These are phyloP conservation scores for Pulicaria dysenterica DNA, from an alignment of 129 eudicot species.

Conservation along the genomic window DNA sequence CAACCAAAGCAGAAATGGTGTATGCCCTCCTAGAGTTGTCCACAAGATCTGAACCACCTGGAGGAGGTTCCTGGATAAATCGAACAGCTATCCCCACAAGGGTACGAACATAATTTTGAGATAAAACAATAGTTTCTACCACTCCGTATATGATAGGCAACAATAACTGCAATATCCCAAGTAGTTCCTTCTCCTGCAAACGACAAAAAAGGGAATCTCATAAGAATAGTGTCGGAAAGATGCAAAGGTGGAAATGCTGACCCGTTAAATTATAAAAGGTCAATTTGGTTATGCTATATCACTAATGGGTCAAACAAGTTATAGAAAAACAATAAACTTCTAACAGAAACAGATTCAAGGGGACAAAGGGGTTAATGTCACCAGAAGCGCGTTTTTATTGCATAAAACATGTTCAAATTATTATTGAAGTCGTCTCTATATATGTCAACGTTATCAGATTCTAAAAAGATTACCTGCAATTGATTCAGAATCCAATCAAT, in stretches of 20 bases:
- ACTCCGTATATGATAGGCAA: conserved; percentile 81
- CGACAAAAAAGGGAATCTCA: conserved; percentile 1
- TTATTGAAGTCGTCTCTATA: neutral
- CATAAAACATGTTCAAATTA: neutral
- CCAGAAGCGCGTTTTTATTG: neutral
- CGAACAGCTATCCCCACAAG: conserved; percentile 76
- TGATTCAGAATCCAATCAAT: conserved; percentile 93
- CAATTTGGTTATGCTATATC: neutral
- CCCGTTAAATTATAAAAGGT: neutral
- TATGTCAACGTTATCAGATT: neutral
- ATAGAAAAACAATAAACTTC: neutral
- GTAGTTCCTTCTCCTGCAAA: conserved; percentile 76
- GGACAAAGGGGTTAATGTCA: neutral
- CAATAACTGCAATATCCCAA: conserved; percentile 70
- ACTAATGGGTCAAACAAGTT: neutral
- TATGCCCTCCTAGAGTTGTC: conserved; percentile 83
- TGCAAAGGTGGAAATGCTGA: neutral
- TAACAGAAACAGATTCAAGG: neutral
- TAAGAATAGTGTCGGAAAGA: neutral
- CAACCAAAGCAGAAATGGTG: conserved; percentile 74
- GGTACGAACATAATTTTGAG: conserved; percentile 81
- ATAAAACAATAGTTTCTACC: conserved; percentile 69
- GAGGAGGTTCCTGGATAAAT: conserved; percentile 74
- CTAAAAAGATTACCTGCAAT: conserved; percentile 61
- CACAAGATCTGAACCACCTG: conserved; percentile 86